phyloP scores from a whole-genome alignment of 2,329 filamentous ascomycete genomes.

The Dactylellina cionopaga region DNA sequence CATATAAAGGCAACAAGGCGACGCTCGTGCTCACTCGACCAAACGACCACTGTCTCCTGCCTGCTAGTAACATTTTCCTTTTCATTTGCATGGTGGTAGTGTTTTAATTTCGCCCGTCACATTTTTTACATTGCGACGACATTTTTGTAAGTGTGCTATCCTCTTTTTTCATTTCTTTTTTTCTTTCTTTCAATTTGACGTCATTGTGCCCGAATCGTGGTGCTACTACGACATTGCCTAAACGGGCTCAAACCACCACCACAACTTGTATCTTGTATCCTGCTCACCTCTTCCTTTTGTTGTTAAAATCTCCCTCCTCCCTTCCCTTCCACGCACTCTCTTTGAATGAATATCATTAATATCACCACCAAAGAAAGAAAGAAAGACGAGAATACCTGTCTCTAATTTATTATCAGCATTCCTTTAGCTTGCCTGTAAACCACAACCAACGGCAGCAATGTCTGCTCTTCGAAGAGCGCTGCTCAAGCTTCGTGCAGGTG shows the following conservation, averaged over 20 bases:
- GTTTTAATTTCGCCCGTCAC: no score
- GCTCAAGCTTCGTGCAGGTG: conserved; percentile 33
- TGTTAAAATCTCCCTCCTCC: no score
- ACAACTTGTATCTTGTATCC: conserved; percentile 3
- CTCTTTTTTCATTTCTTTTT: neutral
- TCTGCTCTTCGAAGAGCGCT: conserved; percentile 48
- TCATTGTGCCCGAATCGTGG: conserved; percentile 23
- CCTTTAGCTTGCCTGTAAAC: neutral
- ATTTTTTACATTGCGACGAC: no score
- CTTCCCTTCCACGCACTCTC: no score
- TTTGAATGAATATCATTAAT: no score
- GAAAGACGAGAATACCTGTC: neutral
- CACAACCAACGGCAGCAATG: conserved; percentile 35
- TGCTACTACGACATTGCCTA: no score
- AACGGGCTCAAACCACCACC: conserved; percentile 18
- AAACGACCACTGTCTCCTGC: no score
- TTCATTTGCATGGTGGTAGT: no score
- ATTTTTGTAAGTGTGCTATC: neutral
- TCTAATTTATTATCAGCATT: conserved; percentile 8
- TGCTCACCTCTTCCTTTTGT: neutral
- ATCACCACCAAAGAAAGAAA: neutral
- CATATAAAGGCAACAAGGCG: neutral
- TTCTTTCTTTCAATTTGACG: conserved; percentile 24
- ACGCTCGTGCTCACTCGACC: neutral
- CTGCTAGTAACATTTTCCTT: no score